Evolutionary conservation across 2,329 filamentous ascomycete genomes (phyloP).

Genomic region (Ceratocystis huliohia): DNA sequence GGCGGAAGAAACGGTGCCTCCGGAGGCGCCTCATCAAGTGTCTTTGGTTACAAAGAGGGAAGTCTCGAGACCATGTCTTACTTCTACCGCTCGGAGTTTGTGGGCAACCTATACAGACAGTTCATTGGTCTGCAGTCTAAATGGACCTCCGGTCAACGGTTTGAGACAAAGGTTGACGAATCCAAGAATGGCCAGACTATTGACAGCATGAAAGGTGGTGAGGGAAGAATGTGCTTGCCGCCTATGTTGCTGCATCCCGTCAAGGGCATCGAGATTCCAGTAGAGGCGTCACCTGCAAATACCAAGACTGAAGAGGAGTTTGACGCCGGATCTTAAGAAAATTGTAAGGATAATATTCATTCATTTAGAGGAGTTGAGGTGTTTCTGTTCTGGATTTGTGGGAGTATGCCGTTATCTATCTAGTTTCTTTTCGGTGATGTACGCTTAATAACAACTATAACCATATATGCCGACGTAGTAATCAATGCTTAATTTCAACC

Average conservation of each 20-base stretch:
- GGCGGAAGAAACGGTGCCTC: constrained; percentile 60
- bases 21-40: constrained; percentile 57
- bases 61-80: constrained; percentile 78
- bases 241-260: constrained; percentile 83
- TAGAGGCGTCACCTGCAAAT: constrained; percentile 41
- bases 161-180: constrained; percentile 48
- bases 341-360: not conserved
- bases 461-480: not conserved
- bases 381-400: constrained; percentile 5
- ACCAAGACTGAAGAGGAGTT: constrained; percentile 30
- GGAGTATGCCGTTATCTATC: not conserved
- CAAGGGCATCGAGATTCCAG: constrained; percentile 58
- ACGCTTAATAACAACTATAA: not conserved
- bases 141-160: constrained; percentile 64
- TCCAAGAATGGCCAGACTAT: constrained; percentile 39
- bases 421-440: not conserved
- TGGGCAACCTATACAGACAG: constrained; percentile 65
- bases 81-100: constrained; percentile 83
- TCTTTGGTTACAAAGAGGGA: constrained; percentile 76
- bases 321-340: constrained; percentile 34
- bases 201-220: constrained; percentile 48
- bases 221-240: constrained; percentile 81
- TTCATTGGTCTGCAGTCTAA: constrained; percentile 77
- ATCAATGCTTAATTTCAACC: not conserved
- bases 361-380: constrained; percentile 3